These are phyloP conservation scores for Ganoderma boninense DNA, from an alignment of 1,284 basidiomycete species.

Conservation along the genomic window DNA sequence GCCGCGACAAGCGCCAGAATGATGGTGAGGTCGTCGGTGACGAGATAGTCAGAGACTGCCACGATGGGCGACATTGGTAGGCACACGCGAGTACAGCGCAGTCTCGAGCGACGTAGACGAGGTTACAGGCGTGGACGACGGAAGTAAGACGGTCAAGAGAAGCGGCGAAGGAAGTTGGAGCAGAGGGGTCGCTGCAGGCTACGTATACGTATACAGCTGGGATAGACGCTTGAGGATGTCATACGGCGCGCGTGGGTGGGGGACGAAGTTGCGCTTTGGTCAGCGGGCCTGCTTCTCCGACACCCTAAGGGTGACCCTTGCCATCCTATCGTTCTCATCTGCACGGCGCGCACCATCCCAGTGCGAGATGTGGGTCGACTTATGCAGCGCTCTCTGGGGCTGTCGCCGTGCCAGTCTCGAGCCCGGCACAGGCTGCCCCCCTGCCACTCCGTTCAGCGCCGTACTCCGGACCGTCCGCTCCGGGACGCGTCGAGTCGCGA, in stretches of 20 bases:
- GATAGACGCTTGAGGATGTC: constrained; percentile 15
- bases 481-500: constrained; percentile 29
- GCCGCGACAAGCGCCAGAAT: constrained; percentile 76
- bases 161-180: not conserved
- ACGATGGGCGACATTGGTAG: constrained; percentile 36
- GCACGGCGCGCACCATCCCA: not conserved
- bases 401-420: not conserved
- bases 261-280: not conserved
- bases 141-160: not conserved
- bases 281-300: not conserved
- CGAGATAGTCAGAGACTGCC: constrained; percentile 61
- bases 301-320: too few relatives aligned
- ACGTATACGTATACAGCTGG: not conserved
- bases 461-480: not conserved
- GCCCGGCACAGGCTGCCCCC: too few relatives aligned
- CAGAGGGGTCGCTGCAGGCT: not conserved
- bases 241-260: not conserved
- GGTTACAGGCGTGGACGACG: not conserved
- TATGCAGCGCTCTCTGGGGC: not conserved
- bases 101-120: too few relatives aligned
- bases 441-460: not conserved
- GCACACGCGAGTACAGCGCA: not conserved
- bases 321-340: not conserved
- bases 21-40: constrained; percentile 80
- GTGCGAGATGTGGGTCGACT: not conserved